Base-by-base conservation (phyloP, 1,284 basidiomycete species). In the Ceratobasidium sp. region DNA sequence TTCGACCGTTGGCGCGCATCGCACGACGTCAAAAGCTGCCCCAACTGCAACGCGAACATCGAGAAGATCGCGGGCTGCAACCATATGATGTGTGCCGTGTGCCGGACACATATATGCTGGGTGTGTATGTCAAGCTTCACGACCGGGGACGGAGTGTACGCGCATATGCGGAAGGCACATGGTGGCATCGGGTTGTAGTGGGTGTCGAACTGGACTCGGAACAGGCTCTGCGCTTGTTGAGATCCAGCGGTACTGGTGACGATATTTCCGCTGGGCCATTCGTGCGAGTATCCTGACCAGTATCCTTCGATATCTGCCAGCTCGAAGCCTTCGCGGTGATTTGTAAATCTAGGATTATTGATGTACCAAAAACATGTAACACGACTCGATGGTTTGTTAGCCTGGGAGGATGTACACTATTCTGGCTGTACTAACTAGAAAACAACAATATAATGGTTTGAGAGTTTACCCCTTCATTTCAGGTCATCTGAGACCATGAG, bases 31-130 rank as follows among this genome's bases (percentile, higher is more conserved):
- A 91, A 92, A 83, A 82, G 84, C 34, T 93, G 90, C 80, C 92
- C 91, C 0, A 84, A 84, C 0, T 93, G 91, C 83, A 86, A 86
- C 73, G 84, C 85, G 1, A 84, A 85, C 6, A 92, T 93, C 78
- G 90, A 92, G 81, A 86, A 88, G 54, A 83, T 82, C 39, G 90
- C 89, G 76, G 91, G 91, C 0, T 93, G 91, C 81, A 90, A 92
- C 81, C 92, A 93, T 79, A 88, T 93, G 85, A 88, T 86, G 37
- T 93, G 91, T 80, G 84, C 84, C 0, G 84, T 85, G 37, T 93
- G 91, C 80, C 85, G 87, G 77, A 88, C 89, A 0, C 91, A 93
- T 79, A 90, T 89, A 1, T 93, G 91, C 76, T 93, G 92, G 92
- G 87, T 87, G 19, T 93, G 91, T 79, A 78, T 90, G 79, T 81